Base-by-base conservation (phyloP, 768 basidiomycete genomes). In the Lactarius akahatsu region DNA sequence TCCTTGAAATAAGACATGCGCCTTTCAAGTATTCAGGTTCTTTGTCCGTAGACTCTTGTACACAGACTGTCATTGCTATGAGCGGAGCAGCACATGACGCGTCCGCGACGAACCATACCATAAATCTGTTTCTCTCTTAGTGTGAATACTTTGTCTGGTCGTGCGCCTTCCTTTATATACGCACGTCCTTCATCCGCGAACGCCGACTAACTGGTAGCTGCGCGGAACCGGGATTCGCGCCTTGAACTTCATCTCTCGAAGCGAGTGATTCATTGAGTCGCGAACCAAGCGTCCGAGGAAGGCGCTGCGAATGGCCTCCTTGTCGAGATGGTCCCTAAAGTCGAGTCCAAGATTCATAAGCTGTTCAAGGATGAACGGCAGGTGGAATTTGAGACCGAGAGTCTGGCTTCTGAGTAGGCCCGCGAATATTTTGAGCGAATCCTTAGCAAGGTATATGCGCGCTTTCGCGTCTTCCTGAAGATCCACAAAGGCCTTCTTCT, bases 191-290 rank as follows among this genome's bases (percentile, higher is more conserved):
- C 91, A 71, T 95, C 93, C 3, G 91, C 89, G n/a, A 10, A 94
- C 83, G 1, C 94, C 93, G 13, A 93, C 89, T 1, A 95, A 80
- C 32, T 86, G 79, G 65, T 85, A 85, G 66, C 86, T 87, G 0
- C 85, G 77, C 0, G 87, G 87, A 11, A 95, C 82, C 4, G 81
- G 85, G 32, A 95, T 90, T 10, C 91, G 81, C 0, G 92, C 92
- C 45, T 81, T 78, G 70, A 91, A 85, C 71, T 94, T 94, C 71
- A 94, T 84, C 50, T 85, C 85, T 6, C 91, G 82, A 47, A 94
- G 76, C 13, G 89, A 83, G 67, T 86, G 83, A 56, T 82, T 84
- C 75, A 85, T 84, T 0, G 87, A 82, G 40, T 86, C 85, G 43
- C 84, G 77, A n/a, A 90, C 80, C 26, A 89, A 71, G 50, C 82